phyloP scores from a whole-genome alignment of 306 rosid species.

The Cyclanthera cordifolia region DNA sequence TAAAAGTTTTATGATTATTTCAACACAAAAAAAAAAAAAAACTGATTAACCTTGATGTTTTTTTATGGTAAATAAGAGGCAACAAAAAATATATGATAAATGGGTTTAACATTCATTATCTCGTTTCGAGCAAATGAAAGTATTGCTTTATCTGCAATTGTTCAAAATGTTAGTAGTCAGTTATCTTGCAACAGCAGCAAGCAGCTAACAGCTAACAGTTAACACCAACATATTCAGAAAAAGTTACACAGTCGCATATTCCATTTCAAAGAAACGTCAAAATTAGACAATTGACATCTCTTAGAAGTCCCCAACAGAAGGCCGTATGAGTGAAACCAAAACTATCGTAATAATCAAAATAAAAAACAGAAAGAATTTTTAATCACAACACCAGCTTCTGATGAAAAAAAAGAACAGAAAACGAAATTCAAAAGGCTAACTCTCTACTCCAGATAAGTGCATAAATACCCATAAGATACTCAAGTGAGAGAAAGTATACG shows the following conservation, averaged over 20 bases:
- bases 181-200: background rate
- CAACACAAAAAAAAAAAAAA: background rate
- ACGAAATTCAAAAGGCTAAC: background rate
- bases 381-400: background rate
- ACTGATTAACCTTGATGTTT: background rate
- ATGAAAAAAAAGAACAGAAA: background rate
- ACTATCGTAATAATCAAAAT: background rate
- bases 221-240: background rate
- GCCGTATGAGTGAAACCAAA: background rate
- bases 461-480: slow-evolving; percentile 66
- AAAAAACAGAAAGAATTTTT: background rate
- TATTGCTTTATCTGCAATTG: background rate
- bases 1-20: background rate
- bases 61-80: background rate
- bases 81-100: background rate
- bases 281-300: background rate
- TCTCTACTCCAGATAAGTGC: slow-evolving; percentile 5
- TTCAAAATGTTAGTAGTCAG: background rate
- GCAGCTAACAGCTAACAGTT: background rate
- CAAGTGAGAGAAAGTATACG: slow-evolving; percentile 68
- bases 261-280: too few relatives aligned
- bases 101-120: background rate
- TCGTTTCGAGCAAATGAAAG: background rate
- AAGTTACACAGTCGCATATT: too few relatives aligned
- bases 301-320: background rate